These are phyloP conservation scores for Xylariaceae sp. DNA, from an alignment of 2,329 filamentous ascomycete genomes.

Conservation along the genomic window DNA sequence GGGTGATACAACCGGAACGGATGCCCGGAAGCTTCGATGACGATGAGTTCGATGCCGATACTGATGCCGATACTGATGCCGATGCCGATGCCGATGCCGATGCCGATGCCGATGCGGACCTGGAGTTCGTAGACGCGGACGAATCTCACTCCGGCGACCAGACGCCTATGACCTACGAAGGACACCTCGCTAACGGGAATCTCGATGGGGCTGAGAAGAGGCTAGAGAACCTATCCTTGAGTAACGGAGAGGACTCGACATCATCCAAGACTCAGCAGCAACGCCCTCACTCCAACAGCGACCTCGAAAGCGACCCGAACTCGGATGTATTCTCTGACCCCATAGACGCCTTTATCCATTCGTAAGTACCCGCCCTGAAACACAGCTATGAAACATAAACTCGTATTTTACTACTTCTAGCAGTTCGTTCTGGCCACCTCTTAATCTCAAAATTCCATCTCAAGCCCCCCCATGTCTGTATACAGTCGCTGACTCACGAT, in stretches of 20 bases:
- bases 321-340: constrained; percentile 64
- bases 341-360: constrained; percentile 79
- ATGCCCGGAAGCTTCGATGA: constrained; percentile 24
- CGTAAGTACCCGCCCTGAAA: too few species aligned
- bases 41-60: too few species aligned
- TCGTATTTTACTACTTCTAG: neutral
- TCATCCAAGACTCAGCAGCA: neutral
- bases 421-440: neutral
- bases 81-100: too few species aligned
- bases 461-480: neutral
- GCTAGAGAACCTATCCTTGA: constrained; percentile 21
- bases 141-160: constrained; percentile 40
- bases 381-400: too few species aligned
- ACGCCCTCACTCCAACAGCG: constrained; percentile 3
- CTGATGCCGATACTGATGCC: too few species aligned
- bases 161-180: constrained; percentile 43
- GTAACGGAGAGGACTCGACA: constrained; percentile 11
- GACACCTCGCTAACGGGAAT: constrained; percentile 35
- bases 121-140: constrained; percentile 53
- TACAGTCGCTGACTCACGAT: constrained; percentile 4
- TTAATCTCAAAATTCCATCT: neutral
- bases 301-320: constrained; percentile 43
- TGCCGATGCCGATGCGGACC: too few species aligned
- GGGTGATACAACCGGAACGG: constrained; percentile 14
- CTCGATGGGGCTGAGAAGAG: constrained; percentile 24